Conservation (phyloP, 768 basidiomycete species). For the Thelephora aurantiotincta region DNA sequence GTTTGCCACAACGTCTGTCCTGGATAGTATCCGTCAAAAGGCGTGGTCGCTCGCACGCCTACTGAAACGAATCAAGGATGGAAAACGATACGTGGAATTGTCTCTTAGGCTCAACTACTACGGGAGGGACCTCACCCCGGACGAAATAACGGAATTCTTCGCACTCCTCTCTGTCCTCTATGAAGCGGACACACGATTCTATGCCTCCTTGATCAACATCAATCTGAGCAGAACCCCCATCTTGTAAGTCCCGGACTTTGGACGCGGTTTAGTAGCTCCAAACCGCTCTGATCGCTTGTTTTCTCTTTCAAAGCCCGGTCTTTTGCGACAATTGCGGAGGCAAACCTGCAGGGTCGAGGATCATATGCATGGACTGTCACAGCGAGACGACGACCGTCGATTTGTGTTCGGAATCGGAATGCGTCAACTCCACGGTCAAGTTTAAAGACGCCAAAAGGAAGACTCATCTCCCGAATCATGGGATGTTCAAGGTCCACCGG, state of each 20-base stretch:
- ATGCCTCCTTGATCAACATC: conserved; percentile 8
- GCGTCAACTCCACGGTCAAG: conserved; percentile 9
- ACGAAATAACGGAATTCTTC: conserved; percentile 8
- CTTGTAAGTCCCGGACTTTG: conserved; percentile 9
- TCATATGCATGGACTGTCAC: conserved; percentile 20
- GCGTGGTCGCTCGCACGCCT: conserved; percentile 19
- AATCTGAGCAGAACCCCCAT: conserved; percentile 9
- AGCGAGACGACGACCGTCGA: conserved; percentile 13
- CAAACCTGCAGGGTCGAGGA: conserved; percentile 14
- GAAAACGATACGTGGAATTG: conserved; percentile 14
- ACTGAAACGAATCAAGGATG: conserved; percentile 14
- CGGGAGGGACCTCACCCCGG: conserved; percentile 7
- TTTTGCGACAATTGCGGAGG: conserved; percentile 15
- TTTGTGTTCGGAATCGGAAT: conserved; percentile 15
- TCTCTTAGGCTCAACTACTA: conserved; percentile 10
- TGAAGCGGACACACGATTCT: conserved; percentile 14
- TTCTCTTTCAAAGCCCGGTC: conserved; percentile 4
- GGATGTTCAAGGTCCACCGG: conserved; percentile 15
- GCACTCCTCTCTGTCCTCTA: conserved; percentile 7
- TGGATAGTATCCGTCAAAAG: conserved; percentile 10
- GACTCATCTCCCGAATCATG: conserved; percentile 17
- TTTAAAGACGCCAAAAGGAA: conserved; percentile 6
- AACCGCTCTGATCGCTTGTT: not conserved
- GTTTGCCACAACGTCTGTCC: conserved; percentile 15
- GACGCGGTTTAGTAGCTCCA: not conserved